Percentiles rank a stretch among this genome's conserved stretches.
phyloP scores from a whole-genome alignment of 2,329 filamentous ascomycete genomes.

The Sporothrix variecibatus region DNA sequence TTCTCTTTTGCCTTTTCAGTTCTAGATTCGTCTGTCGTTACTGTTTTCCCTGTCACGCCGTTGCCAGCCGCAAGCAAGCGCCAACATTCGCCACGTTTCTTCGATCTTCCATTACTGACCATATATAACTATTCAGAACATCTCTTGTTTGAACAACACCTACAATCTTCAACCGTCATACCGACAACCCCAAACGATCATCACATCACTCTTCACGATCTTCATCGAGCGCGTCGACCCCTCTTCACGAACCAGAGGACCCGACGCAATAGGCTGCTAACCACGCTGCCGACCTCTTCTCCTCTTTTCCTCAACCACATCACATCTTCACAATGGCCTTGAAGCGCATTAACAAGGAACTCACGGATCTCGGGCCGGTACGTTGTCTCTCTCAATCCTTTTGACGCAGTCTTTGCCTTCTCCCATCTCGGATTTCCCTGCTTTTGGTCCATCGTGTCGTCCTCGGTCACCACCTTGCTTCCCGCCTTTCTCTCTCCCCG shows the following conservation, averaged over 20 bases:
- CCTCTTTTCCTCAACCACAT: constrained; percentile 26
- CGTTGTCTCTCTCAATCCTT: constrained; percentile 16
- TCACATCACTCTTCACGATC: constrained; percentile 7
- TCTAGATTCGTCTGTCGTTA: not conserved
- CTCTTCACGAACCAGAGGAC: not conserved
- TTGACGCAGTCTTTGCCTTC: constrained; percentile 11
- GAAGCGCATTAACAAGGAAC: constrained; percentile 94
- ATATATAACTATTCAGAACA: constrained; percentile 18
- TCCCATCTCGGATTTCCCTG: not conserved
- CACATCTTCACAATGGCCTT: constrained; percentile 67
- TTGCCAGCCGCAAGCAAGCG: constrained; percentile 16
- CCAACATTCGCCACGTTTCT: constrained; percentile 27
- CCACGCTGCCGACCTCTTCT: constrained; percentile 12
- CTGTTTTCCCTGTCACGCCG: not conserved
- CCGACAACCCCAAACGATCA: not conserved
- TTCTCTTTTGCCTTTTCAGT: not conserved
- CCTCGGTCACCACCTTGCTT: not conserved
- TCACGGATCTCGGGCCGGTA: constrained; percentile 89
- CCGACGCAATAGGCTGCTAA: constrained; percentile 11
- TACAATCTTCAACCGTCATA: not conserved
- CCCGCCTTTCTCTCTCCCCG: not conserved
- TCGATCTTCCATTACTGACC: constrained; percentile 26
- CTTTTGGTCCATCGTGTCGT: not conserved
- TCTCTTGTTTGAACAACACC: not conserved
- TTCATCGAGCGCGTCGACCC: not conserved